Base-by-base conservation (phyloP, 306 rosid genomes). In the Lathyrus sativus region DNA sequence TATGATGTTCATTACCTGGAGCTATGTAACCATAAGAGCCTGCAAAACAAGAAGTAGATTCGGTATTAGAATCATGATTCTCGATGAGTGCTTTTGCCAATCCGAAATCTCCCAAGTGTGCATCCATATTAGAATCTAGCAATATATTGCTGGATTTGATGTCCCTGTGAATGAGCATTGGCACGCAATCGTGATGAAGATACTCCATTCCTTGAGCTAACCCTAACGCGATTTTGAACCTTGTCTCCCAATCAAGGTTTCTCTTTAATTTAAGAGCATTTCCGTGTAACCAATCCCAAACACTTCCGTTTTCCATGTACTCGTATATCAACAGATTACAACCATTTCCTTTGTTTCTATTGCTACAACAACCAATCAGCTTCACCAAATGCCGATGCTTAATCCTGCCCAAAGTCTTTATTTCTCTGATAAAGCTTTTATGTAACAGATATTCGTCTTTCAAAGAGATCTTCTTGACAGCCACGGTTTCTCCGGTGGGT, bases 81-180 rank as follows among this genome's bases (percentile, higher is more conserved):
- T 92, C 99, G 1, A 62, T 9, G 9, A 93, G 45, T 7, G 81
- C 37, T 72, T 93, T 93, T 31, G 99, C 99, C 11, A 93, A 83
- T 31, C 99, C 99, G 7, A 93, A 93, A 68, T 93, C 99, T 31
- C 99, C 99, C 79, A 93, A 80, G 69, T 93, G 99, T 50, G 99
- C 95, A 26, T 86, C 95, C 99, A 93, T 84, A 18, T 76, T 75
- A 18, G 96, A 88, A 78, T 93, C 97, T 2, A 93, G 82, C 81
- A 93, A 73, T 12, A 93, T 56, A 66, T 93, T 93, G 86, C 96
- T 84, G 11, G 99, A 63, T 60, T 93, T 90, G 71, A 93, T 85
- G 83, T 93, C 99, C 73, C 99, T 72, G 41, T 93, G 99, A 63
- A 93, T 70, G 73, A 93, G 88, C 83, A 81, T 93, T 9, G 97